A percentile compares a stretch with the other conserved stretches of the same genome.
phyloP scores from a whole-genome alignment of 1,139 yeast genomes.

The Blastobotrys indianensis region DNA sequence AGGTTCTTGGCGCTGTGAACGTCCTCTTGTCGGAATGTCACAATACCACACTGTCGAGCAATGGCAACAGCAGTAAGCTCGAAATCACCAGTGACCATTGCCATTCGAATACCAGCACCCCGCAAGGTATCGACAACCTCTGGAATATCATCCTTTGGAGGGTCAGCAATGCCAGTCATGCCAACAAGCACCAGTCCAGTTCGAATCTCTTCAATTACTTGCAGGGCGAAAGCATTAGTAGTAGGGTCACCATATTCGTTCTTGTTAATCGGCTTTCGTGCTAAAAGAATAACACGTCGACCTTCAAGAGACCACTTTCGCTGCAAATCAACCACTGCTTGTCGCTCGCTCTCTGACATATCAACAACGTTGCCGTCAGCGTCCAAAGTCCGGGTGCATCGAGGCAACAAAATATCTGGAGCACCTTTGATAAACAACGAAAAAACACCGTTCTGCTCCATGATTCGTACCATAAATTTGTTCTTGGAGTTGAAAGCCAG shows the following conservation, averaged over 20 bases:
- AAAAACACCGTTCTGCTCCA: slow-evolving; percentile 31
- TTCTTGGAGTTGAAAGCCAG: slow-evolving; percentile 45
- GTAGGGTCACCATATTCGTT: slow-evolving; percentile 6
- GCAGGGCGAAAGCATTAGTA: slow-evolving; percentile 27
- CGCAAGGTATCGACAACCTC: slow-evolving; percentile 38
- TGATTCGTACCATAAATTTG: slow-evolving; percentile 41
- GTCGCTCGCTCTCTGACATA: slow-evolving; percentile 34
- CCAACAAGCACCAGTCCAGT: slow-evolving; percentile 37
- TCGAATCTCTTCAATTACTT: slow-evolving; percentile 37
- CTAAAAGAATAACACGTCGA: slow-evolving; percentile 66
- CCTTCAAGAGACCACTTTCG: slow-evolving; percentile 36
- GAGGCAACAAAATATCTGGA: slow-evolving; percentile 59
- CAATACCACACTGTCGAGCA: slow-evolving; percentile 40
- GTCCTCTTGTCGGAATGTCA: slow-evolving; percentile 21
- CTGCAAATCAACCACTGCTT: slow-evolving; percentile 1
- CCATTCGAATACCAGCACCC: slow-evolving; percentile 45
- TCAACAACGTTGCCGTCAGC: slow-evolving; percentile 17
- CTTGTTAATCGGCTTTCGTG: slow-evolving; percentile 26
- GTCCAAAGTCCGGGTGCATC: slow-evolving; percentile 54
- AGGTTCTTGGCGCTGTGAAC: not conserved
- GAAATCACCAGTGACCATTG: slow-evolving; percentile 54
- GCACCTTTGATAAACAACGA: slow-evolving; percentile 68
- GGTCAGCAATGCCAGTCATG: slow-evolving; percentile 46
- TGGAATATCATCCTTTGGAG: slow-evolving; percentile 44
- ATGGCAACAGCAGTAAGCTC: slow-evolving; percentile 50